Base-by-base conservation (phyloP, 306 rosid species). In the Vigna hirtella region DNA sequence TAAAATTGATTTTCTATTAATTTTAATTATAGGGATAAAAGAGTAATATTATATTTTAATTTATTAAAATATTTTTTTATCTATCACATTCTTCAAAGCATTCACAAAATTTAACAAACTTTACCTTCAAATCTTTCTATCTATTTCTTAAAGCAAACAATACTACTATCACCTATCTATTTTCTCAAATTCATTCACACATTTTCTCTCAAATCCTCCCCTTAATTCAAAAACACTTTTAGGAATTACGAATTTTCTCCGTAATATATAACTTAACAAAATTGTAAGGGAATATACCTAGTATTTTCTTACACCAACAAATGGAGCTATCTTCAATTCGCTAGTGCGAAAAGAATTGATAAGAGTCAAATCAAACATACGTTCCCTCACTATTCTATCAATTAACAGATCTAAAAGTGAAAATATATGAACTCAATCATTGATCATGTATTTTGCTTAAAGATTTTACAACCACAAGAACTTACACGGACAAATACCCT, bases 331-430 rank as follows among this genome's bases (percentile, higher is more conserved):
- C 24, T 24, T 65, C 62, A 77, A 52, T 58, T 22, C 2, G 11
- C 36, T 77, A 42, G 45, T 26, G n/a, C 22, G 3, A 42, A 42
- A 56, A 55, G 12, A 77, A 68, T 18, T 18, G 17, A 57, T 6
- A 43, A 43, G 56, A 14, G 6, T 69, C 77, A 58, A 57, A 69
- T 77, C 51, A 34, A 45, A 51, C 17, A 47, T 43, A 26, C 6
- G 30, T 58, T 43, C 26, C 3, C 40, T 56, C 38, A 7, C 17
- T n/a, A 16, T 73, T 59, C 58, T 55, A 15, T 34, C 51, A 71
- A n/a, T 32, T 30, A 32, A 70, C 26, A 34, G 14, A 52, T 52
- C 20, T 32, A 71, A 50, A 70, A 70, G 4, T 22, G 38, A 67
- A 67, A 45, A 22, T 43, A 10, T 51, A 38, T 32, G 45, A 50